Evolutionary conservation across 331 rosid species (phyloP).

Genomic region (Quercus phellos): DNA sequence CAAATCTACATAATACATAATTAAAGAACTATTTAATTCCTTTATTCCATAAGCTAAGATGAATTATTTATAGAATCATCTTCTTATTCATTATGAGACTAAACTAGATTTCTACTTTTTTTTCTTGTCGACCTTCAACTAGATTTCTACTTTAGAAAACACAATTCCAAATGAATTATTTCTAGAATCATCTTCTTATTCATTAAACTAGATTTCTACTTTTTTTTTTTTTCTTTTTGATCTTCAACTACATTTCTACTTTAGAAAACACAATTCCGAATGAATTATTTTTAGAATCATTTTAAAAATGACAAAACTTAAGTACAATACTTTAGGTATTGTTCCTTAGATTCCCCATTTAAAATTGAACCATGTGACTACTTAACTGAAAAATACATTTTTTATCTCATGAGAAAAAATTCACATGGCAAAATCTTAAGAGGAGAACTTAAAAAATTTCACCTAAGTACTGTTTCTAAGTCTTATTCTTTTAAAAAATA

Average conservation of each 20-base stretch:
- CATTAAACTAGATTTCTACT: not conserved
- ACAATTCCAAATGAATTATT: not conserved
- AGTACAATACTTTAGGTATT: too few relatives aligned
- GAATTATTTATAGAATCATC: not conserved
- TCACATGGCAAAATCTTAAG: too few relatives aligned
- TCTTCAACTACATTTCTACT: not conserved
- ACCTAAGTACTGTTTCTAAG: too few relatives aligned
- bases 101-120: too few relatives aligned
- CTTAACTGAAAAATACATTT: too few relatives aligned
- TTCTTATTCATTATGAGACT: not conserved
- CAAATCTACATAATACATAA: not conserved
- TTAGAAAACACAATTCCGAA: not conserved
- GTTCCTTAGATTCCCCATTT: rapidly evolving
- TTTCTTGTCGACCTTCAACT: too few relatives aligned
- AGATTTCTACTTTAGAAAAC: not conserved
- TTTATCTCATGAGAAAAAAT: too few relatives aligned
- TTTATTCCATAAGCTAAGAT: slow-evolving; percentile 25
- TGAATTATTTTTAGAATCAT: not conserved
- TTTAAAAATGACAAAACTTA: not conserved
- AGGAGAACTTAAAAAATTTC: too few relatives aligned
- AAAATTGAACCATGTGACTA: too few relatives aligned
- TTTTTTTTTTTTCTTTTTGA: too few relatives aligned
- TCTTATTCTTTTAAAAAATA: too few relatives aligned
- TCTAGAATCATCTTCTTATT: not conserved
- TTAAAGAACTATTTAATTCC: not conserved